Conservation (phyloP, 345 rosid species). For the Leavenworthia alabamica region DNA sequence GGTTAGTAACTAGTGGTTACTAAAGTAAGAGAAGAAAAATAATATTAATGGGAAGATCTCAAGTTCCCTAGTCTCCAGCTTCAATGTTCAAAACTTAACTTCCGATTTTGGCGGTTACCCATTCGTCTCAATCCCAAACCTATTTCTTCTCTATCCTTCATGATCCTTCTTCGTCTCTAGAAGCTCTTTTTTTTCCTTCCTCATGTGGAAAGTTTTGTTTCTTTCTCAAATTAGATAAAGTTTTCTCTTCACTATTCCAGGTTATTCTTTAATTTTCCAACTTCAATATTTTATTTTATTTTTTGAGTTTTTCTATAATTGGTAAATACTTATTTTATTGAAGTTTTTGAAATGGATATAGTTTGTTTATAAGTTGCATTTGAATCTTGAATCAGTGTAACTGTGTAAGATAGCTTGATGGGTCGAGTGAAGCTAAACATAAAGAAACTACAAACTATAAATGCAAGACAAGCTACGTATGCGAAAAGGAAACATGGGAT, state of each 20-base stretch:
- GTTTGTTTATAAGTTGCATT: background rate
- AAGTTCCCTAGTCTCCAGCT: constrained; percentile 42
- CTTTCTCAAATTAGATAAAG: constrained; percentile 13
- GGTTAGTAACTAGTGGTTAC: constrained; percentile 10
- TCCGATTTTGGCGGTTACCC: constrained; percentile 55
- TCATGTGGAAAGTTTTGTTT: constrained; percentile 20
- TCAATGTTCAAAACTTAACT: constrained; percentile 27
- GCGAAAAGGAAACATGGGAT: constrained; percentile 69
- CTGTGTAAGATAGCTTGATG: constrained; percentile 32
- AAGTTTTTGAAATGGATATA: background rate
- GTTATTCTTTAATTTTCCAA: background rate
- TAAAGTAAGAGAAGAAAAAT: constrained; percentile 6
- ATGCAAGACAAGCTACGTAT: constrained; percentile 66
- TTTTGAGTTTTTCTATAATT: background rate
- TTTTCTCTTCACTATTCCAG: constrained; percentile 13
- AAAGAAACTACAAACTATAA: constrained; percentile 55
- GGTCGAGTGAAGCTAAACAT: constrained; percentile 79
- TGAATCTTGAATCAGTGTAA: background rate
- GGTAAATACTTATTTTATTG: background rate
- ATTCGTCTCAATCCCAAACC: constrained; percentile 35
- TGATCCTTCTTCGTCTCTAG: constrained; percentile 12
- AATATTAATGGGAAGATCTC: background rate
- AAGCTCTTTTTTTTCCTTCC: constrained; percentile 24
- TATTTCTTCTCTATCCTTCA: constrained; percentile 35
- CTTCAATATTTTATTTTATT: constrained; percentile 1